Evolutionary conservation across 306 rosid species (phyloP).

Genomic region (Argentina anserina): DNA sequence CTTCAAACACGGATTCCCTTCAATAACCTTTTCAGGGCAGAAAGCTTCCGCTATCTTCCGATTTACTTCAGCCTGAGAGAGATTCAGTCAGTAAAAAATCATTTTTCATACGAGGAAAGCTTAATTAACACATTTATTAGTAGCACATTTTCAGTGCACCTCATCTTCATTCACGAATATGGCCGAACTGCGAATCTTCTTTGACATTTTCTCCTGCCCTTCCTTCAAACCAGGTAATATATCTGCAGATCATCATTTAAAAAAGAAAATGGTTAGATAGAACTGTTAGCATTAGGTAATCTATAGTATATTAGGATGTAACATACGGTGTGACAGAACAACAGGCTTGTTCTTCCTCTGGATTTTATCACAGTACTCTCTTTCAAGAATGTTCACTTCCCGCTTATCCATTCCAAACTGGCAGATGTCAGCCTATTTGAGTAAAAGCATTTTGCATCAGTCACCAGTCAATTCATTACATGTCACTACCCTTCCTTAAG

Average conservation of each 20-base stretch:
- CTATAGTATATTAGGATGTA: conserved; percentile 10
- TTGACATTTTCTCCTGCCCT: conserved; percentile 89
- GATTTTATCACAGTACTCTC: conserved; percentile 80
- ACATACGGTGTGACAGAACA: conserved; percentile 72
- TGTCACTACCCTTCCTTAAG: not conserved
- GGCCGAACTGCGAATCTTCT: conserved; percentile 73
- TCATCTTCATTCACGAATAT: conserved; percentile 89
- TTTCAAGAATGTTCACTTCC: conserved; percentile 79
- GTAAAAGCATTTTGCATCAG: not conserved
- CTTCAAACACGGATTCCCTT: conserved; percentile 85
- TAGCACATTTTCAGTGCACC: conserved; percentile 51
- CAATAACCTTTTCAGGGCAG: conserved; percentile 68
- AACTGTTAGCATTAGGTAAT: not conserved
- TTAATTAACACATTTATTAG: not conserved
- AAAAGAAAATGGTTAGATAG: not conserved
- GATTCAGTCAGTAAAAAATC: conserved; percentile 12
- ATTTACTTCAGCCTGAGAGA: conserved; percentile 67
- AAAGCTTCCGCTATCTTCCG: conserved; percentile 73
- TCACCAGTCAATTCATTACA: not conserved
- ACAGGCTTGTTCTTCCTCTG: conserved; percentile 89
- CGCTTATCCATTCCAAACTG: conserved; percentile 94
- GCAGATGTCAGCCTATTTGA: conserved; percentile 80
- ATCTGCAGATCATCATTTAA: conserved; percentile 45
- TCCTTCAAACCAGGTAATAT: conserved; percentile 78
- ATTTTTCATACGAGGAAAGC: not conserved